A percentile compares a stretch with the other conserved stretches of the same genome.
Evolutionary conservation across 2,329 filamentous ascomycete genomes (phyloP).

Genomic region (Emmonsiellopsis sp.): DNA sequence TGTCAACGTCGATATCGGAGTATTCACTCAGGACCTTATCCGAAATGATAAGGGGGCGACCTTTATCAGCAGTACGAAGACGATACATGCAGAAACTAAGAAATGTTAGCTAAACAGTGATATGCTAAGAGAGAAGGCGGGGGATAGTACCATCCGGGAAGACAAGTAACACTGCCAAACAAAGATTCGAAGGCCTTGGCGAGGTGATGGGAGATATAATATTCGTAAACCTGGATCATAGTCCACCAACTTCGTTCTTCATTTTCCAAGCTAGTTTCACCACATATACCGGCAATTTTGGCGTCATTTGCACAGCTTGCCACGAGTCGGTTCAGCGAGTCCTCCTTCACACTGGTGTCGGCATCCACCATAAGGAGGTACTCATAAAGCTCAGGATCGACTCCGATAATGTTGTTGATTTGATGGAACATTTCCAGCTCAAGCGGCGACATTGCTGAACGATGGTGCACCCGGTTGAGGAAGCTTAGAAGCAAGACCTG

Average conservation of each 20-base stretch:
- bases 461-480: constrained; percentile 94
- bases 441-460: constrained; percentile 85
- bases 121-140: background rate
- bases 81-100: constrained; percentile 97
- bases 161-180: constrained; percentile 95
- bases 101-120: constrained; percentile 27
- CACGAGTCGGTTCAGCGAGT: constrained; percentile 85
- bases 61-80: constrained; percentile 83
- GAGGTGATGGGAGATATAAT: constrained; percentile 96
- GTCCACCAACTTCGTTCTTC: constrained; percentile 96
- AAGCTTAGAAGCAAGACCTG: constrained; percentile 95
- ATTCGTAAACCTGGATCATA: constrained; percentile 99
- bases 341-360: constrained; percentile 87
- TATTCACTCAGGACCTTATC: constrained; percentile 84
- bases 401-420: constrained; percentile 97
- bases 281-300: constrained; percentile 95
- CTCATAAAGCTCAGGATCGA: constrained; percentile 94
- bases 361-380: constrained; percentile 97
- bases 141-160: constrained; percentile 84
- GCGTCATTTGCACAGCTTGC: constrained; percentile 87
- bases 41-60: constrained; percentile 86
- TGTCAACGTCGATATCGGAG: constrained; percentile 80
- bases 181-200: constrained; percentile 96
- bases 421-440: constrained; percentile 99
- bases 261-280: constrained; percentile 92